phyloP scores from a whole-genome alignment of 371 early-diverging fungal genomes.

The Cokeromyces recurvatus region DNA sequence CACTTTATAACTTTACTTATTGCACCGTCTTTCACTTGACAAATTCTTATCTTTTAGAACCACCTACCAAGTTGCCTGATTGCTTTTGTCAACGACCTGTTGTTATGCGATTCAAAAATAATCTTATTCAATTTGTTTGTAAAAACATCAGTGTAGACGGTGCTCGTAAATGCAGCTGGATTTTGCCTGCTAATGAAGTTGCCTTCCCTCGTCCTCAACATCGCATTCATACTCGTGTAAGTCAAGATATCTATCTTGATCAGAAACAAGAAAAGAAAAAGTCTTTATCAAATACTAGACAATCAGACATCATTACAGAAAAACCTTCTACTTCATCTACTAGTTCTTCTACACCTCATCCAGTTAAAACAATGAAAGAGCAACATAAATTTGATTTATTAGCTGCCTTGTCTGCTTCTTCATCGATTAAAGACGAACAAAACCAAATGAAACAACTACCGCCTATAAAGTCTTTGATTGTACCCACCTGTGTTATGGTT shows the following conservation, averaged over 20 bases:
- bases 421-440: too few species aligned
- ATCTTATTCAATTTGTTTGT: constrained; percentile 24
- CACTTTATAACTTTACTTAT: constrained; percentile 42
- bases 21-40: constrained; percentile 30
- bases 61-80: constrained; percentile 12
- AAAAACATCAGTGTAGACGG: constrained; percentile 22
- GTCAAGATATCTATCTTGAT: constrained; percentile 1
- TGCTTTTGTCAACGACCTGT: constrained; percentile 30
- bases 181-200: constrained; percentile 21
- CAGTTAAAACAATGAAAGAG: too few species aligned
- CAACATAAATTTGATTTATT: too few species aligned
- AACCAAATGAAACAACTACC: too few species aligned
- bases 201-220: constrained; percentile 17
- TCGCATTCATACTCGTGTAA: constrained; percentile 1
- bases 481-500: too few species aligned
- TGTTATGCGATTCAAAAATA: background rate
- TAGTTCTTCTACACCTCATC: too few species aligned
- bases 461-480: too few species aligned
- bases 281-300: too few species aligned
- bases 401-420: too few species aligned
- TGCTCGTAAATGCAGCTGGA: constrained; percentile 29
- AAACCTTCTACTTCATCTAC: too few species aligned
- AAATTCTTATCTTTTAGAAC: constrained; percentile 12
- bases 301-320: too few species aligned
- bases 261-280: too few species aligned